Conservation (phyloP, 257 asterid species). For the Fraxinus cuspidata region DNA sequence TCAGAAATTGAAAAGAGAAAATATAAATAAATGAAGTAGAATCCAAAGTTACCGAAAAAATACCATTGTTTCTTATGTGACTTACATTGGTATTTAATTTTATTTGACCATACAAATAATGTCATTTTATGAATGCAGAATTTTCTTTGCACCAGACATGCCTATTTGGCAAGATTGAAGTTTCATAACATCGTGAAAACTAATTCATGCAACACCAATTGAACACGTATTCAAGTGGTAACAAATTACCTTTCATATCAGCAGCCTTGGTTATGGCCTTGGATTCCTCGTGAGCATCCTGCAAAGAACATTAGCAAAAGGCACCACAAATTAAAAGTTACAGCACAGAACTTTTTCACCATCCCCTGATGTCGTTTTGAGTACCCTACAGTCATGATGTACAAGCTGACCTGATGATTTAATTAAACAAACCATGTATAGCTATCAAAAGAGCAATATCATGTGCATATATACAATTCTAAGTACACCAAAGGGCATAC, state of each 20-base stretch:
- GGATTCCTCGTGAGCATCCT: conserved; percentile 99
- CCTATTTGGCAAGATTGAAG: background rate
- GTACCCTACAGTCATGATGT: conserved; percentile 7
- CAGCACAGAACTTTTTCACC: background rate
- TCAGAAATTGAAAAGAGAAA: background rate
- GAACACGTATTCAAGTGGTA: background rate
- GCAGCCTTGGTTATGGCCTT: conserved; percentile 91
- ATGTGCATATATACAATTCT: background rate
- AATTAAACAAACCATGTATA: background rate
- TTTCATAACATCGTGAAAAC: conserved; percentile 18
- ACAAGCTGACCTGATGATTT: conserved; percentile 6
- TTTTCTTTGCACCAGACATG: background rate
- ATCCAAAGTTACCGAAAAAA: background rate
- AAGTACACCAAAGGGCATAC: background rate
- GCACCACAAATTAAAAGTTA: conserved; percentile 14
- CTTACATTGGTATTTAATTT: background rate
- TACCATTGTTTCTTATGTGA: background rate
- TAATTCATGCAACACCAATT: background rate
- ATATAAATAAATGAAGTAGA: background rate
- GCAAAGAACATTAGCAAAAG: conserved; percentile 31
- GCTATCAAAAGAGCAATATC: background rate
- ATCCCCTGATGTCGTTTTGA: background rate
- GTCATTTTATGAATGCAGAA: background rate
- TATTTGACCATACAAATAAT: background rate
- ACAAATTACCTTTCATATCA: conserved; percentile 75